phyloP scores from a whole-genome alignment of 2,329 filamentous ascomycete genomes.

The Lecanosticta acicola region DNA sequence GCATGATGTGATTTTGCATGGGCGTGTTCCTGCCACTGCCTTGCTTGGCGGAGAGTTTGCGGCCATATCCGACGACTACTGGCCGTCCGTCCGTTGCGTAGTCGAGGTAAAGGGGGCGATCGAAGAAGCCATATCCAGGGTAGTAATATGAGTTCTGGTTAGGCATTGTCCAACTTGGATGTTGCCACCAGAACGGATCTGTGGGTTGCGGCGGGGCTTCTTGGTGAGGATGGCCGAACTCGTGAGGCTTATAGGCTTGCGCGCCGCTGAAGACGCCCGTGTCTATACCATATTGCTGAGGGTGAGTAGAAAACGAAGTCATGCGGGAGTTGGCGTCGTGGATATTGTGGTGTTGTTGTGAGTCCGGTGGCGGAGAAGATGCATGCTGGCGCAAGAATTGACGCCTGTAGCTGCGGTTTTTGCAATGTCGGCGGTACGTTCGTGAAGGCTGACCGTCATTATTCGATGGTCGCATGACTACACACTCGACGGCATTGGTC shows the following conservation, averaged over 20 bases:
- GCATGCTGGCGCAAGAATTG: not conserved
- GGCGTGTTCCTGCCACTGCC: not conserved
- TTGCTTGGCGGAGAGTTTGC: not conserved
- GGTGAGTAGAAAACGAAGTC: not conserved
- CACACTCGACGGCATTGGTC: too few species aligned
- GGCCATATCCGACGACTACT: slow-evolving; percentile 8
- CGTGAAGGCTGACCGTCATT: not conserved
- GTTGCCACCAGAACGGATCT: slow-evolving; percentile 15
- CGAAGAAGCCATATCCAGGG: slow-evolving; percentile 5
- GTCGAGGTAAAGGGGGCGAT: slow-evolving; percentile 7
- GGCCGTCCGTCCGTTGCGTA: slow-evolving; percentile 3
- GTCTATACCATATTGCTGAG: not conserved
- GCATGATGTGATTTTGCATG: not conserved
- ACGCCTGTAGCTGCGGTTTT: not conserved
- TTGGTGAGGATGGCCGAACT: slow-evolving; percentile 4
- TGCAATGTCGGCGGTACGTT: not conserved
- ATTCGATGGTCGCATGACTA: not conserved
- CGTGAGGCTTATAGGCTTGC: not conserved
- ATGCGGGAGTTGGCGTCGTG: too few species aligned
- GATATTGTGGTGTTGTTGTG: too few species aligned
- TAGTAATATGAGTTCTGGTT: slow-evolving; percentile 9
- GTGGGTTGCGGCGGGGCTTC: slow-evolving; percentile 1
- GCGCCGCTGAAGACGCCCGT: not conserved
- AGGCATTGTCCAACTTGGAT: slow-evolving; percentile 9
- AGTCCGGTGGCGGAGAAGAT: not conserved